Conservation (phyloP, 2,329 filamentous ascomycete genomes). For the Neofusicoccum parvum region DNA sequence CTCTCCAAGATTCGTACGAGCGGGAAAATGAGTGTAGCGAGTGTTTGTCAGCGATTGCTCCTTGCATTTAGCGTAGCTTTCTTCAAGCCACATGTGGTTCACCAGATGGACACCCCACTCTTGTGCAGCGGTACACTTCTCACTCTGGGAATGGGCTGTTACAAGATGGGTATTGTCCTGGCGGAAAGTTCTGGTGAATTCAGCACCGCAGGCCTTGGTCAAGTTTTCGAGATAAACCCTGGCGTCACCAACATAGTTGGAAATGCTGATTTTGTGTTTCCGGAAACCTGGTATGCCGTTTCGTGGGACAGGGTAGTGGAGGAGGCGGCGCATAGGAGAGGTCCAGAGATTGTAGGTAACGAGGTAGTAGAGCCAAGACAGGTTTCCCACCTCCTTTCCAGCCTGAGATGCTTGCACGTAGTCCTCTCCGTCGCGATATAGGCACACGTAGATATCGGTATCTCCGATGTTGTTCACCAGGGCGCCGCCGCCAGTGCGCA, state of each 20-base stretch:
- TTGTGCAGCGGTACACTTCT: slow-evolving; percentile 88
- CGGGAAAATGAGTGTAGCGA: slow-evolving; percentile 84
- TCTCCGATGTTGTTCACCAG: slow-evolving; percentile 66
- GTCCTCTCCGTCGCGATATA: slow-evolving; percentile 78
- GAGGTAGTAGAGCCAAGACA: slow-evolving; percentile 91
- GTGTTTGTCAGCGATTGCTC: slow-evolving; percentile 70
- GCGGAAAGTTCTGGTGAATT: slow-evolving; percentile 93
- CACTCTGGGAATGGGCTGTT: slow-evolving; percentile 83
- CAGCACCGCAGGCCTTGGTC: slow-evolving; percentile 78
- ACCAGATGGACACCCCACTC: slow-evolving; percentile 91
- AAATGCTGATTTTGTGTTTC: slow-evolving; percentile 78
- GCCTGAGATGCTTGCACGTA: slow-evolving; percentile 76
- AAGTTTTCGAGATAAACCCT: slow-evolving; percentile 92
- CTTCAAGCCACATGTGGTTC: slow-evolving; percentile 97
- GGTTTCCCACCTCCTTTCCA: slow-evolving; percentile 83
- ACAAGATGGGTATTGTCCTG: slow-evolving; percentile 94
- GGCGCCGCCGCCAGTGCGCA: slow-evolving; percentile 70
- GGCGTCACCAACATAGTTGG: slow-evolving; percentile 95
- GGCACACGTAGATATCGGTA: slow-evolving; percentile 84
- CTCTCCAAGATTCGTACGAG: slow-evolving; percentile 87
- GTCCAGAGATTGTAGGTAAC: slow-evolving; percentile 90
- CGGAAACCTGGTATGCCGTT: slow-evolving; percentile 79
- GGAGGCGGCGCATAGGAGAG: slow-evolving; percentile 75
- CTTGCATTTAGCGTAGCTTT: slow-evolving; percentile 90
- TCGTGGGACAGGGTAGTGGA: slow-evolving; percentile 86